These are phyloP conservation scores for Microsporum canis DNA, from an alignment of 2,329 filamentous ascomycete species.

Conservation along the genomic window DNA sequence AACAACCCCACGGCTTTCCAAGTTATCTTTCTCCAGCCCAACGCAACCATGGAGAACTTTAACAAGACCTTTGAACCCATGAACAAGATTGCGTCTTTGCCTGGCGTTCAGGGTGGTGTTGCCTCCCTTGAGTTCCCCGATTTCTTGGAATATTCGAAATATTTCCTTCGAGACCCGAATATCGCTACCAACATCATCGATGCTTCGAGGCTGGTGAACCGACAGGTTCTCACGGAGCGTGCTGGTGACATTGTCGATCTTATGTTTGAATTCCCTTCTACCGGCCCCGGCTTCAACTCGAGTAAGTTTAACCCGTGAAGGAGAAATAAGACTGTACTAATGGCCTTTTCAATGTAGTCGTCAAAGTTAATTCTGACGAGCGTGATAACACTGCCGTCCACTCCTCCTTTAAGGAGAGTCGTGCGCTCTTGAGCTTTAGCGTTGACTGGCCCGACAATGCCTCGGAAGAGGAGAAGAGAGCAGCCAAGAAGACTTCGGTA, in stretches of 20 bases:
- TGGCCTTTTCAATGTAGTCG: conserved; percentile 14
- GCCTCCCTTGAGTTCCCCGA: conserved; percentile 18
- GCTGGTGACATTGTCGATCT: conserved; percentile 20
- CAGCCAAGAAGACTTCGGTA: conserved; percentile 17
- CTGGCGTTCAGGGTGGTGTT: conserved; percentile 15
- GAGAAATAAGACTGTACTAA: background rate
- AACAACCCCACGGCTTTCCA: conserved; percentile 13
- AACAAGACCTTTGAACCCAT: conserved; percentile 14
- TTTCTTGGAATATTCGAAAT: conserved; percentile 21
- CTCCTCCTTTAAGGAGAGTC: conserved; percentile 19
- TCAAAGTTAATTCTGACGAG: conserved; percentile 20
- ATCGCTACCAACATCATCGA: conserved; percentile 26
- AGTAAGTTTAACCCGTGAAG: conserved; percentile 15
- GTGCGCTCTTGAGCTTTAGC: conserved; percentile 19
- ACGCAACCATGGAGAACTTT: conserved; percentile 20
- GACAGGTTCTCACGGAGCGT: conserved; percentile 17
- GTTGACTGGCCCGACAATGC: conserved; percentile 22
- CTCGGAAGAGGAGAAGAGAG: conserved; percentile 16
- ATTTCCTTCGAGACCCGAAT: conserved; percentile 22
- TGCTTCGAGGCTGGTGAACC: conserved; percentile 20
- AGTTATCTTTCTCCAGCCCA: conserved; percentile 25
- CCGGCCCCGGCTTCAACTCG: conserved; percentile 21
- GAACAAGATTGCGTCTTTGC: conserved; percentile 14
- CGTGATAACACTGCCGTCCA: conserved; percentile 23
- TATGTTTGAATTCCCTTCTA: conserved; percentile 18